Percentiles rank a stretch among this genome's conserved stretches.
Evolutionary conservation across 2,329 filamentous ascomycete species (phyloP).

Genomic region (Trichoderma atrobrunneum): DNA sequence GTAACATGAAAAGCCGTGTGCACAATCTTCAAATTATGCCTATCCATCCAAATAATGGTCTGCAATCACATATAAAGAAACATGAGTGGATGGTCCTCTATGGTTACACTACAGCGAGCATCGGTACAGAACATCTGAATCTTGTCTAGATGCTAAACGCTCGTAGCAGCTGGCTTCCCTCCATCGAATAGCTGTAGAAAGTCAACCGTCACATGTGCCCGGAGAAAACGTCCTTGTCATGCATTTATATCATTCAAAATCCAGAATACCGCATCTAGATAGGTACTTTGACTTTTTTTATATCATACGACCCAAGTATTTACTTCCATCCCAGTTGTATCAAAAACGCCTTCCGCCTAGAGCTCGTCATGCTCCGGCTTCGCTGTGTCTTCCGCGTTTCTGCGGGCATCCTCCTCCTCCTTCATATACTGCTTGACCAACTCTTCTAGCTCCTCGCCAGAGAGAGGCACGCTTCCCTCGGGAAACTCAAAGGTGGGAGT

Average conservation of each 20-base stretch:
- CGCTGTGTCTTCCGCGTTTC: slow-evolving; percentile 28
- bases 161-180: neutral
- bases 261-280: slow-evolving; percentile 11
- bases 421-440: slow-evolving; percentile 40
- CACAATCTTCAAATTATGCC: neutral
- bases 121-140: neutral
- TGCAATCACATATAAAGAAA: neutral
- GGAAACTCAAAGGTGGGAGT: slow-evolving; percentile 42
- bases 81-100: neutral
- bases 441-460: slow-evolving; percentile 50
- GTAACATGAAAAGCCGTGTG: neutral
- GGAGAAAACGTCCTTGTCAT: neutral
- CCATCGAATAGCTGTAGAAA: neutral
- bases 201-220: neutral
- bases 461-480: slow-evolving; percentile 35
- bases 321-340: slow-evolving; percentile 2
- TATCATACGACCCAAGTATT: slow-evolving; percentile 8
- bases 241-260: neutral
- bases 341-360: slow-evolving; percentile 24
- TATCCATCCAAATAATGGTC: neutral
- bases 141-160: neutral
- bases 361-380: slow-evolving; percentile 37
- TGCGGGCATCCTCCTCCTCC: slow-evolving; percentile 28
- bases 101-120: neutral
- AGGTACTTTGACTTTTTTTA: neutral